A percentile compares a stretch with the other conserved stretches of the same genome.
These are phyloP conservation scores for Suhomyces sp. DNA, from an alignment of 805 yeast genomes.

Conservation along the genomic window DNA sequence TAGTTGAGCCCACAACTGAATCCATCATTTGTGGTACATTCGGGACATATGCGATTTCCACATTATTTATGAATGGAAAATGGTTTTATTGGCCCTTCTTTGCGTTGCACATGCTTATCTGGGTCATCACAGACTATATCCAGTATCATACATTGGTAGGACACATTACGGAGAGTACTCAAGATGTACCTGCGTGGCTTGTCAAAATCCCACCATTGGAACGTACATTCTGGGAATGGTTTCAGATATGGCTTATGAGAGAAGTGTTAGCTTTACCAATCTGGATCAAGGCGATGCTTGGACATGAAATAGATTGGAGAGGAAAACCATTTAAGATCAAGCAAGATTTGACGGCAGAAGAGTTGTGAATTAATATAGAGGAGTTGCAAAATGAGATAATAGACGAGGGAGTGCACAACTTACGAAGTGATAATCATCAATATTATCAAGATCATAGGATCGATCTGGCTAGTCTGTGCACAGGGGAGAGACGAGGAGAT, in stretches of 20 bases:
- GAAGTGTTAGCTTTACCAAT: constrained; percentile 79
- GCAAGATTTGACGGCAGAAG: constrained; percentile 76
- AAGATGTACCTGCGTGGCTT: constrained; percentile 13
- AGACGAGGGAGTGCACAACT: too few relatives aligned
- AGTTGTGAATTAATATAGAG: too few relatives aligned
- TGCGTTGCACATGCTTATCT: constrained; percentile 52
- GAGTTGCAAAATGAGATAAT: too few relatives aligned
- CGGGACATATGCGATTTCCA: constrained; percentile 61
- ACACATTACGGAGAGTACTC: constrained; percentile 14
- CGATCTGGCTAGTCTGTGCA: too few relatives aligned
- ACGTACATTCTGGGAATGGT: constrained; percentile 26
- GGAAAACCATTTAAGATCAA: constrained; percentile 72
- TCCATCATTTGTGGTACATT: constrained; percentile 62
- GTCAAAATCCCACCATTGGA: constrained; percentile 16
- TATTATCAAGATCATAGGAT: too few relatives aligned
- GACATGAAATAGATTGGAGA: constrained; percentile 77
- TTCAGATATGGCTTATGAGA: constrained; percentile 58
- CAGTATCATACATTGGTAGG: constrained; percentile 52
- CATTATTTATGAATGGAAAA: constrained; percentile 35
- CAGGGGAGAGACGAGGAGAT: too few relatives aligned
- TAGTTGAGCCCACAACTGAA: constrained; percentile 86
- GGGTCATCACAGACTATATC: constrained; percentile 65
- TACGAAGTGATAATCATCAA: too few relatives aligned
- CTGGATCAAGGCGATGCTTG: constrained; percentile 79
- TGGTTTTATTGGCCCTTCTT: constrained; percentile 40